Base-by-base conservation (phyloP, 805 yeast genomes). In the Candida bentonensis region DNA sequence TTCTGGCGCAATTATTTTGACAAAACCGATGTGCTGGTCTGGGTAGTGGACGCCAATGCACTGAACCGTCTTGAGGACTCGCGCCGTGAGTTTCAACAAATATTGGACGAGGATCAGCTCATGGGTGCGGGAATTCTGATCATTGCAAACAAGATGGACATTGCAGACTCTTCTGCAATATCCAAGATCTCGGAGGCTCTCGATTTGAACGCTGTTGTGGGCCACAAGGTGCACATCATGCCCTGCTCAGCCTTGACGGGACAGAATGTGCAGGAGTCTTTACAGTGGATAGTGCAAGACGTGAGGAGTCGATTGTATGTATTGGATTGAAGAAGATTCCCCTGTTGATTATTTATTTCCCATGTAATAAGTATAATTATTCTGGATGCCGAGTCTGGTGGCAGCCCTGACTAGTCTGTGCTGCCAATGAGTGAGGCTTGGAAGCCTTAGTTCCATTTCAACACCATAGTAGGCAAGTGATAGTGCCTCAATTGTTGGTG, bases 1-100 rank as follows among this genome's bases (percentile, higher is more conserved):
- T 87, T 87, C 68, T 88, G 97, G 97, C 78, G 83, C 53, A 89
- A 88, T 62, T 88, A 89, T 60, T 88, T 82, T 56, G 96, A 87
- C 51, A 77, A 75, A 53, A 76, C 82, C 0, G 88, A 88, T 53
- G 74, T 76, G 3, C 65, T 88, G 15, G 61, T 88, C 11, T 88
- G 96, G 96, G 95, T 88, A 20, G 71, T 89, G 3, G 96, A 89
- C 61, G 70, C 76, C 2, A 60, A 62, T 13, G 73, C 80, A 20
- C 57, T 74, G 22, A 76, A 74, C 41, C 63, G 96, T 43, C 62
- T 85, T 22, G 55, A 62, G 5, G 94, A 83, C 62, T 80, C 82
- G 50, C 70, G 73, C 43, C 47, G 49, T 1, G 96, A 87, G 61
- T 68, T 88, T 41, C 70, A 68, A 26, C 73, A 70, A 41, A 73